Conservation (phyloP, 345 rosid genomes). For the Fremontodendron californicum region DNA sequence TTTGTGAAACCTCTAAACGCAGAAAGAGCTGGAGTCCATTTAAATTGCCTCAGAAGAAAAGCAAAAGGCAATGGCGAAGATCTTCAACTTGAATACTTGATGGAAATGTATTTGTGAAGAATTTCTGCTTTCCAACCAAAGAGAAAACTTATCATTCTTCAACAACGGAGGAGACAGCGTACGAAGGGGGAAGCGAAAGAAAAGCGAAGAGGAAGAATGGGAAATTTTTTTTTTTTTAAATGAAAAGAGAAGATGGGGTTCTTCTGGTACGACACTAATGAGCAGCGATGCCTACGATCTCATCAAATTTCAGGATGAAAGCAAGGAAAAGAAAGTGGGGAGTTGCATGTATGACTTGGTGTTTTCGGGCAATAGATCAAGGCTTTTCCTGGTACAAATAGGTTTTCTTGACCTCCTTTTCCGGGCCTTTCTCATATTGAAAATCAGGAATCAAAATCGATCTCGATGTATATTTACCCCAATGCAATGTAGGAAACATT, state of each 20-base stretch:
- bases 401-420: background rate
- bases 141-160: background rate
- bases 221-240: too few species aligned
- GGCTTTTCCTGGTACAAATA: too few species aligned
- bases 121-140: background rate
- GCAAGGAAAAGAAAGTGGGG: background rate
- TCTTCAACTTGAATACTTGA: conserved; percentile 44
- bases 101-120: background rate
- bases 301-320: background rate
- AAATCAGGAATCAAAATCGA: background rate
- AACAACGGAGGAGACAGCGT: background rate
- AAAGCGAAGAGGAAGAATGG: background rate
- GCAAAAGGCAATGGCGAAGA: conserved; percentile 89
- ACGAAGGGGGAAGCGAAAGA: background rate
- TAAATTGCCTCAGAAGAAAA: conserved; percentile 71
- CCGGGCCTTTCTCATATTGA: background rate
- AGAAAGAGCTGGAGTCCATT: conserved; percentile 95
- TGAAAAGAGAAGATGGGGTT: too few species aligned
- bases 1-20: conserved; percentile 78
- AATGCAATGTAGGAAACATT: background rate
- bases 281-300: background rate
- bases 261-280: too few species aligned
- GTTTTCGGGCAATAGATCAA: background rate
- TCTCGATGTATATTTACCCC: background rate
- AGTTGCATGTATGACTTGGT: too few species aligned